phyloP scores from a whole-genome alignment of 1,139 yeast species.

The Pichia sp. region DNA sequence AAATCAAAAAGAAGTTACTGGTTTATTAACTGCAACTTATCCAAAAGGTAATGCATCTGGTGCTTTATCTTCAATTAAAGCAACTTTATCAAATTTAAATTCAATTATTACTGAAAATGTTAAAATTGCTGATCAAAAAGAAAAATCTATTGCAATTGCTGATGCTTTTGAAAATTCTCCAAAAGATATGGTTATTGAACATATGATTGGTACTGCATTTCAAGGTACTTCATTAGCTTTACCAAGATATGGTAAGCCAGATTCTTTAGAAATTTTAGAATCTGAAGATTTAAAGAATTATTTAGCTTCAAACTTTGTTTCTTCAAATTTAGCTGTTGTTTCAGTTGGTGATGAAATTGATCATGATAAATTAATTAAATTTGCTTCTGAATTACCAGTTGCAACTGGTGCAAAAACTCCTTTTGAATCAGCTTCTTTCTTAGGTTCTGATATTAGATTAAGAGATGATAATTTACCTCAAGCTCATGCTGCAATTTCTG shows the following conservation, averaged over 20 bases:
- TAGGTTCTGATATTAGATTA: conserved; percentile 80
- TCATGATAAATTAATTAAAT: conserved; percentile 62
- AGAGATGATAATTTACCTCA: conserved; percentile 82
- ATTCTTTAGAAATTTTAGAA: conserved; percentile 52
- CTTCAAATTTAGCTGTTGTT: conserved; percentile 61
- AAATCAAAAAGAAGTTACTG: conserved; percentile 30
- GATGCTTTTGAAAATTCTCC: conserved; percentile 43
- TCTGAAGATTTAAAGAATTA: conserved; percentile 52
- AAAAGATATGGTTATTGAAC: conserved; percentile 53
- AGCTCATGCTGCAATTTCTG: conserved; percentile 72
- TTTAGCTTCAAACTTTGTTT: conserved; percentile 49
- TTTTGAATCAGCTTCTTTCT: conserved; percentile 50
- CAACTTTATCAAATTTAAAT: conserved; percentile 18
- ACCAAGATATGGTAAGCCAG: conserved; percentile 68
- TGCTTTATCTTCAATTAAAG: conserved; percentile 24
- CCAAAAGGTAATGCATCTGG: conserved; percentile 26
- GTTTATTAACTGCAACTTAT: conserved; percentile 27
- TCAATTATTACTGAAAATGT: conserved; percentile 22
- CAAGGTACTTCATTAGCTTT: conserved; percentile 75
- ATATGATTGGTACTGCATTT: conserved; percentile 74
- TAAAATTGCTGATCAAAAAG: conserved; percentile 25
- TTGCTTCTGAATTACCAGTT: conserved; percentile 46
- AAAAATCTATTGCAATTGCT: conserved; percentile 33
- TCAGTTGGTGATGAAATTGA: conserved; percentile 61
- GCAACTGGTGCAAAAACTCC: conserved; percentile 52